A percentile compares a stretch with the other conserved stretches of the same genome.
These are phyloP conservation scores for Kodamaea fukazawae DNA, from an alignment of 805 yeast species.

Conservation along the genomic window DNA sequence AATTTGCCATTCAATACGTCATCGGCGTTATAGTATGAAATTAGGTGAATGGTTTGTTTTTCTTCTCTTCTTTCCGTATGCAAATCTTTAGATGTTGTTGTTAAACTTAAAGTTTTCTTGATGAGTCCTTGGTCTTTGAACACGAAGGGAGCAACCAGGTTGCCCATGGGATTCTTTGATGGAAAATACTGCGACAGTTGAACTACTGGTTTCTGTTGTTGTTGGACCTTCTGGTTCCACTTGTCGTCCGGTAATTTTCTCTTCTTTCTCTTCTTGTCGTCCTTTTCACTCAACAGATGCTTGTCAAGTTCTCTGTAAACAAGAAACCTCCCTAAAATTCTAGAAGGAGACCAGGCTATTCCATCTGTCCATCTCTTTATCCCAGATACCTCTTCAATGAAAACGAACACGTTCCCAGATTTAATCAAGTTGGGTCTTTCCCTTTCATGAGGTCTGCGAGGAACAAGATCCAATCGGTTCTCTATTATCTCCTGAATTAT, in stretches of 20 bases:
- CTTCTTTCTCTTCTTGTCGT: conserved; percentile 40
- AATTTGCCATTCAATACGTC: conserved; percentile 65
- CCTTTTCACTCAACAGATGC: conserved; percentile 41
- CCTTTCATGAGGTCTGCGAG: conserved; percentile 77
- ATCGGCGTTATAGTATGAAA: conserved; percentile 73
- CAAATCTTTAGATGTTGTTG: conserved; percentile 22
- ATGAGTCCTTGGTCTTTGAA: conserved; percentile 72
- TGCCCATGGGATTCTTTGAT: conserved; percentile 33
- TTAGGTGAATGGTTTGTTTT: conserved; percentile 61
- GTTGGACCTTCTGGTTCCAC: conserved; percentile 9
- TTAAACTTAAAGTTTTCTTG: conserved; percentile 74
- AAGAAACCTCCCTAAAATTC: conserved; percentile 81
- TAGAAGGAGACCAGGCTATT: conserved; percentile 88
- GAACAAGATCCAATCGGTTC: conserved; percentile 57
- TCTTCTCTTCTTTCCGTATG: conserved; percentile 23
- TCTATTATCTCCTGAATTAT: conserved; percentile 77
- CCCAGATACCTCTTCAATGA: conserved; percentile 76
- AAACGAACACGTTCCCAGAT: conserved; percentile 81
- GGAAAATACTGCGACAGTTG: conserved; percentile 10
- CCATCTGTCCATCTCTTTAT: conserved; percentile 97
- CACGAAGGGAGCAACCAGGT: conserved; percentile 54
- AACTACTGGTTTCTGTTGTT: conserved; percentile 6
- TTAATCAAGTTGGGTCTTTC: conserved; percentile 65
- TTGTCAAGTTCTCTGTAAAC: conserved; percentile 68
- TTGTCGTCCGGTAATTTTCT: conserved; percentile 16